These are phyloP conservation scores for Phyllosticta citribraziliensis DNA, from an alignment of 2,329 filamentous ascomycete species.

Conservation along the genomic window DNA sequence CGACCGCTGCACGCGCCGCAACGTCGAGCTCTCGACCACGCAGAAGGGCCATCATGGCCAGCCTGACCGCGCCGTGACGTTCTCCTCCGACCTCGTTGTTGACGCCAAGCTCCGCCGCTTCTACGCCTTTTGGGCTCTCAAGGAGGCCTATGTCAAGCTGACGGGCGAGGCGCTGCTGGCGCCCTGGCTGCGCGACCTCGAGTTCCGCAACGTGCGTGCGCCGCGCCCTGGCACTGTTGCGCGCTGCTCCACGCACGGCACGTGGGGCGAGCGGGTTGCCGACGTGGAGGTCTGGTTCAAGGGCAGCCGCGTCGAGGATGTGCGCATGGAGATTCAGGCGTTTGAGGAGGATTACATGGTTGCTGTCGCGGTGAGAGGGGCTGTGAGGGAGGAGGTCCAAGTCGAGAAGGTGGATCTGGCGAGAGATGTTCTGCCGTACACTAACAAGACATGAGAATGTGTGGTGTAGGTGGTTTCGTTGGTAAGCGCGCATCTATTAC, in stretches of 20 bases:
- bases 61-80: conserved; percentile 16
- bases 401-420: neutral
- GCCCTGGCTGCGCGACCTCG: conserved; percentile 59
- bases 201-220: conserved; percentile 55
- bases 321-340: conserved; percentile 47
- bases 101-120: conserved; percentile 59
- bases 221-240: conserved; percentile 37
- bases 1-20: conserved; percentile 32
- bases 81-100: conserved; percentile 38
- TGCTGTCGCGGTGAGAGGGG: conserved; percentile 38
- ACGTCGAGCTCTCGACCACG: conserved; percentile 29
- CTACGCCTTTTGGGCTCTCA: conserved; percentile 69
- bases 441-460: neutral
- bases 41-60: conserved; percentile 23
- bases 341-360: conserved; percentile 52
- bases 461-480: neutral
- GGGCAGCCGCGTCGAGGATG: conserved; percentile 38
- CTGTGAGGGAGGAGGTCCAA: neutral
- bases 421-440: neutral
- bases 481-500: neutral
- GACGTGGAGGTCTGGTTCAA: conserved; percentile 43
- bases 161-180: conserved; percentile 69
- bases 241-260: conserved; percentile 33
- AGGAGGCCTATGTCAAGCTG: conserved; percentile 77
- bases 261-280: conserved; percentile 37